Evolutionary conservation across 2,329 filamentous ascomycete genomes (phyloP).

Genomic region (Phyllosticta paracitricarpa): DNA sequence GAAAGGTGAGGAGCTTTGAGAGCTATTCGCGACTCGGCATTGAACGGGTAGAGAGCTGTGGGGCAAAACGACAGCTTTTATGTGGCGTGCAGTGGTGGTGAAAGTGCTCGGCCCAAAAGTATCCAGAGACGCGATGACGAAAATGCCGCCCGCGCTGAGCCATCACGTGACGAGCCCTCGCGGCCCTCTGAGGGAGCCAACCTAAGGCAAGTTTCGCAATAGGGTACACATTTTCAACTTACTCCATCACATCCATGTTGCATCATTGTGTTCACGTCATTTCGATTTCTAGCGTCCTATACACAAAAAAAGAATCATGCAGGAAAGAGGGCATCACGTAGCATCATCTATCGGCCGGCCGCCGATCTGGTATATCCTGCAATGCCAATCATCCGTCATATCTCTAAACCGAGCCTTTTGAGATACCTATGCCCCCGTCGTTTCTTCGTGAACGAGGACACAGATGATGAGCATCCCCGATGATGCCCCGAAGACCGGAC

Average conservation of each 20-base stretch:
- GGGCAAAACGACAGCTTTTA: neutral
- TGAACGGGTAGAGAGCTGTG: neutral
- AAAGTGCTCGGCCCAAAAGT: constrained; percentile 4
- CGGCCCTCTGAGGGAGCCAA: neutral
- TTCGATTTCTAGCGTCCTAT: constrained; percentile 13
- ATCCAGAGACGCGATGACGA: constrained; percentile 9
- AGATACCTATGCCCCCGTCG: constrained; percentile 15
- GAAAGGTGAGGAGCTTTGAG: neutral
- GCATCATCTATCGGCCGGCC: constrained; percentile 11
- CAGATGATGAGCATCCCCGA: constrained; percentile 25
- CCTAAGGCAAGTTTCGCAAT: no score
- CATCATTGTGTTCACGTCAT: constrained; percentile 13
- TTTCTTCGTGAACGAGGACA: constrained; percentile 16
- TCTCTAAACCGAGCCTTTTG: constrained; percentile 24
- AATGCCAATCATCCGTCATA: constrained; percentile 21
- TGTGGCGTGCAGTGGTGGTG: neutral
- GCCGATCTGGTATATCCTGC: constrained; percentile 8
- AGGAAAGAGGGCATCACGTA: constrained; percentile 12
- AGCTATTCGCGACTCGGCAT: neutral
- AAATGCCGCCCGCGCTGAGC: constrained; percentile 1
- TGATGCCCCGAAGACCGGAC: constrained; percentile 21
- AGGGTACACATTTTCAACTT: no score
- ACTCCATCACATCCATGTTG: neutral
- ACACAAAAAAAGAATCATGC: constrained; percentile 15
- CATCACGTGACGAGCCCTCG: neutral